phyloP scores from a whole-genome alignment of 257 asterid genomes.

The Asclepias syriaca region DNA sequence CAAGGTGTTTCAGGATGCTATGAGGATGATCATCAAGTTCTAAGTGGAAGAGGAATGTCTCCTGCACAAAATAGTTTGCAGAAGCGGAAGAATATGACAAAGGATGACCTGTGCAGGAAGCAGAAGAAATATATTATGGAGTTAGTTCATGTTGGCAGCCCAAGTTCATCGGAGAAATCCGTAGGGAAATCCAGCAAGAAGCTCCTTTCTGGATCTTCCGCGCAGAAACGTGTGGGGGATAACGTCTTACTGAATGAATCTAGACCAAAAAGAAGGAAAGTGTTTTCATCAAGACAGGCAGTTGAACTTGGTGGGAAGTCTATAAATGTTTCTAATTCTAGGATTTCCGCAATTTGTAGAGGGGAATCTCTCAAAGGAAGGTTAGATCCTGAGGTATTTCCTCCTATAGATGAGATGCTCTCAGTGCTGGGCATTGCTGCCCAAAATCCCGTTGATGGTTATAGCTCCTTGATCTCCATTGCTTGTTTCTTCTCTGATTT shows the following conservation, averaged over 20 bases:
- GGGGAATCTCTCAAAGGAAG: constrained; percentile 24
- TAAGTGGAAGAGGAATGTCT: constrained; percentile 30
- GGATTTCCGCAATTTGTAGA: constrained; percentile 6
- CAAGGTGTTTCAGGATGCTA: constrained; percentile 22
- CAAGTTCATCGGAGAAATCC: constrained; percentile 19
- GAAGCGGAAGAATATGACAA: constrained; percentile 24
- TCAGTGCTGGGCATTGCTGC: constrained; percentile 48
- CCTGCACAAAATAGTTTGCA: constrained; percentile 25
- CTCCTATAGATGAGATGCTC: constrained; percentile 44
- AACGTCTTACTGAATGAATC: constrained; percentile 11
- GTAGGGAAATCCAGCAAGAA: constrained; percentile 21
- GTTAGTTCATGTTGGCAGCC: constrained; percentile 33
- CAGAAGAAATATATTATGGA: constrained; percentile 31
- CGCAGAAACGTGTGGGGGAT: constrained; percentile 16
- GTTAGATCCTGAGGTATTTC: constrained; percentile 23
- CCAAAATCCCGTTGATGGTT: constrained; percentile 40
- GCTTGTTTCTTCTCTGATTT: constrained; percentile 40
- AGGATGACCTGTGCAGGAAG: constrained; percentile 19
- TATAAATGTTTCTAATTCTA: neutral
- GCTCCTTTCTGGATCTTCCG: constrained; percentile 13
- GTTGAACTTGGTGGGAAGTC: constrained; percentile 4
- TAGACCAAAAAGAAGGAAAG: constrained; percentile 15
- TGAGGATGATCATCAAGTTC: constrained; percentile 19
- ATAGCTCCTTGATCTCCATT: constrained; percentile 22
- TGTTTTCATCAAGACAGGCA: neutral